Percentiles rank a stretch among this genome's conserved stretches.
Conservation (phyloP, 2,329 filamentous ascomycete species). For the Coniochaeta sp. region DNA sequence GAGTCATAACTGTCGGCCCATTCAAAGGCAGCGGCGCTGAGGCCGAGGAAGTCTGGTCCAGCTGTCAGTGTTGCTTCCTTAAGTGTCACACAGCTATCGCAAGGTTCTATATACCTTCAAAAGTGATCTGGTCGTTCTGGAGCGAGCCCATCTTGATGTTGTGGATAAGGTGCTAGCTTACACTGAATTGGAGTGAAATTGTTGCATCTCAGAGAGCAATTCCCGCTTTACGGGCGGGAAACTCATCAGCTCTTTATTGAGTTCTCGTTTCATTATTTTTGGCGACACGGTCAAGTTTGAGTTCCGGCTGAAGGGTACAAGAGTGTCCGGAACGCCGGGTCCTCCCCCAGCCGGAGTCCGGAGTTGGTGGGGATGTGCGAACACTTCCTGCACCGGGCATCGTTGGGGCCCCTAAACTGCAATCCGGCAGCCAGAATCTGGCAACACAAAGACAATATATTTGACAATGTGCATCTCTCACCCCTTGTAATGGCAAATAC, state of each 20-base stretch:
- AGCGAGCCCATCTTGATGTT: conserved; percentile 11
- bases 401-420: neutral
- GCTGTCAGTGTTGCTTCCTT: conserved; percentile 39
- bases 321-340: conserved; percentile 2
- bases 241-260: neutral
- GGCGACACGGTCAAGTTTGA: conserved; percentile 2
- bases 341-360: conserved; percentile 8
- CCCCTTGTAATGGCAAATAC: neutral
- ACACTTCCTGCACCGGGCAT: neutral
- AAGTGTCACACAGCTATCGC: neutral
- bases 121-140: conserved; percentile 16
- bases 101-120: conserved; percentile 13
- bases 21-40: conserved; percentile 44
- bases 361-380: conserved; percentile 19
- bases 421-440: neutral
- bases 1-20: conserved; percentile 61
- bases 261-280: conserved; percentile 1
- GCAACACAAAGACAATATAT: neutral
- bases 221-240: neutral
- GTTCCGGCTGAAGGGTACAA: neutral
- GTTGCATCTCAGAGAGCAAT: neutral
- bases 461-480: neutral
- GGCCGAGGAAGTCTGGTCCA: conserved; percentile 38
- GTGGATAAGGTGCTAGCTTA: neutral
- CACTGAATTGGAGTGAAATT: neutral